These are phyloP conservation scores for Coemansia sp. DNA, from an alignment of 371 early-diverging fungal genomes.

Conservation along the genomic window DNA sequence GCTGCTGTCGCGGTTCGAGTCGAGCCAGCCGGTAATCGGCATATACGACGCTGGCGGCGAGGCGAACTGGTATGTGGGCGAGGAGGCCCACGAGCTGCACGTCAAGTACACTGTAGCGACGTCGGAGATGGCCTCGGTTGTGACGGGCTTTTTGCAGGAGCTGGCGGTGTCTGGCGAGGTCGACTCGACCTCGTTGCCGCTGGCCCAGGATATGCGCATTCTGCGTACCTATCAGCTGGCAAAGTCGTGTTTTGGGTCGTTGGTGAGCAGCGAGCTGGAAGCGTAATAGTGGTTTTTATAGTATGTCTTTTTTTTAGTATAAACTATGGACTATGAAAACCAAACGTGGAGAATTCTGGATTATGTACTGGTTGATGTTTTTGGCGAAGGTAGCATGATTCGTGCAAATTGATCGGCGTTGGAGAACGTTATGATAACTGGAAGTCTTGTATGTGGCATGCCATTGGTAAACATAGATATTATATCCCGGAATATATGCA, in stretches of 20 bases:
- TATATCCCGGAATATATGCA: too few species aligned
- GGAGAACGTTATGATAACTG: too few species aligned
- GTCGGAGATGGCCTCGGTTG: slow-evolving; percentile 39
- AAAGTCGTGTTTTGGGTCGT: slow-evolving; percentile 40
- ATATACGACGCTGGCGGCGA: slow-evolving; percentile 30
- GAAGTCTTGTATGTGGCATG: too few species aligned
- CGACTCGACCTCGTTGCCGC: slow-evolving; percentile 15
- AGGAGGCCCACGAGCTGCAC: slow-evolving; percentile 20
- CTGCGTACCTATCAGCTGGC: slow-evolving; percentile 39
- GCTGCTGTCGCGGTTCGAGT: slow-evolving; percentile 22
- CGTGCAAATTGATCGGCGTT: too few species aligned
- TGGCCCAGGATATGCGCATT: slow-evolving; percentile 42
- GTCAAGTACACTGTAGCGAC: slow-evolving; percentile 41
- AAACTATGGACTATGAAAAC: background rate
- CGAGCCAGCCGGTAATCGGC: background rate
- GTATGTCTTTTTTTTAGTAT: background rate
- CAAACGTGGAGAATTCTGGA: too few species aligned
- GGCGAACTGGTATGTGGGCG: slow-evolving; percentile 20
- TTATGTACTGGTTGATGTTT: too few species aligned
- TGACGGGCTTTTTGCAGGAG: slow-evolving; percentile 34
- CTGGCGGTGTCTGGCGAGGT: slow-evolving; percentile 4
- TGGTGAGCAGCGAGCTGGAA: slow-evolving; percentile 23
- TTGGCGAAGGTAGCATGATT: too few species aligned
- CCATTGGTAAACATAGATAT: too few species aligned
- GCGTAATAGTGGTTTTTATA: background rate